phyloP scores from a whole-genome alignment of 495 filamentous ascomycete genomes.

The Daldinia bambusicola region DNA sequence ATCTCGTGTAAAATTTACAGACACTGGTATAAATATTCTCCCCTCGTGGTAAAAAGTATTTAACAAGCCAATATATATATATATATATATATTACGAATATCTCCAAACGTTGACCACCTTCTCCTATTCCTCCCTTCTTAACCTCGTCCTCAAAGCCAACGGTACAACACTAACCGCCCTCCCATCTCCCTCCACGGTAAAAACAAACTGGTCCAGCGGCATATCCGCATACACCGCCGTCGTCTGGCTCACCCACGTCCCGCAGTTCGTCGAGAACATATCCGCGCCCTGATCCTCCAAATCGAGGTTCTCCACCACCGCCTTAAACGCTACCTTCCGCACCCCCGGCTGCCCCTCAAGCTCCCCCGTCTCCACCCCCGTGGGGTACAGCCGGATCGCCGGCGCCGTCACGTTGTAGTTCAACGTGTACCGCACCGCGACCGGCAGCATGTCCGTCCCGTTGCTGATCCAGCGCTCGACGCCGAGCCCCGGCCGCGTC shows the following conservation, averaged over 20 bases:
- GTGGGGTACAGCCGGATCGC: conserved; percentile 64
- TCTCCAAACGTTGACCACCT: neutral
- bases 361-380: conserved; percentile 49
- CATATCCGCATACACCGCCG: conserved; percentile 53
- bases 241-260: conserved; percentile 61
- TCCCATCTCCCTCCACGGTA: conserved; percentile 51
- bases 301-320: conserved; percentile 50
- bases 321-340: conserved; percentile 58
- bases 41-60: neutral
- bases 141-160: conserved; percentile 53
- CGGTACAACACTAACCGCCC: conserved; percentile 56
- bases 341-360: conserved; percentile 30
- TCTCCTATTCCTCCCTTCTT: conserved; percentile 14
- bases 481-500: conserved; percentile 56
- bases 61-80: too few species aligned
- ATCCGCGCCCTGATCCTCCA: conserved; percentile 39
- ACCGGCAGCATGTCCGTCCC: conserved; percentile 59
- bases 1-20: too few species aligned
- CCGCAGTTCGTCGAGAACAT: conserved; percentile 61
- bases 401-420: conserved; percentile 47
- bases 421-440: conserved; percentile 47
- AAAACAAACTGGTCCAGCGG: conserved; percentile 65
- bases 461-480: conserved; percentile 62
- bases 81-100: neutral
- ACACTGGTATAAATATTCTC: neutral